A percentile compares a stretch with the other conserved stretches of the same genome.
Conservation (phyloP, 83 land plant species). For the Isoetes engelmannii region DNA sequence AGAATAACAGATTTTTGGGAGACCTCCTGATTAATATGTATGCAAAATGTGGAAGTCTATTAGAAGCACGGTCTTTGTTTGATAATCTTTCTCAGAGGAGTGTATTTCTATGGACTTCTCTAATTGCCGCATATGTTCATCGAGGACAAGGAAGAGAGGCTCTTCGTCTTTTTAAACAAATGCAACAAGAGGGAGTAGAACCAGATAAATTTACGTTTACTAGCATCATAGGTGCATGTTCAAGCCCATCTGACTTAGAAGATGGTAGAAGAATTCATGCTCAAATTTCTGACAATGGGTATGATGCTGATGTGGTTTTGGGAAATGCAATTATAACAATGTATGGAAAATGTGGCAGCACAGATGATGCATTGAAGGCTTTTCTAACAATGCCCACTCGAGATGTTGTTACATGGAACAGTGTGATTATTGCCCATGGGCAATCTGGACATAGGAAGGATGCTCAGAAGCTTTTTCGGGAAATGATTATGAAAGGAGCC, state of each 20-base stretch:
- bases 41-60: background rate
- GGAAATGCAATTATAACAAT: background rate
- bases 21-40: background rate
- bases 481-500: background rate
- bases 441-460: background rate
- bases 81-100: background rate
- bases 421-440: background rate
- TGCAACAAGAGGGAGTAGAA: background rate
- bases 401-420: conserved; percentile 1
- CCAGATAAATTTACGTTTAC: background rate
- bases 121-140: background rate
- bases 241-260: background rate
- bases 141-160: background rate
- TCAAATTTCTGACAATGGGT: background rate
- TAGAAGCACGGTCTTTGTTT: background rate
- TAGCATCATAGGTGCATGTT: background rate
- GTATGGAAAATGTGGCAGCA: background rate
- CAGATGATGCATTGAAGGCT: background rate
- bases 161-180: background rate
- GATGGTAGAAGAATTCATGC: background rate
- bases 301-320: background rate
- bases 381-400: background rate
- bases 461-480: background rate
- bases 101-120: background rate
- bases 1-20: background rate